A percentile compares a stretch with the other conserved stretches of the same genome.
Conservation (phyloP, 768 basidiomycete species). For the Lyophyllum decastes region DNA sequence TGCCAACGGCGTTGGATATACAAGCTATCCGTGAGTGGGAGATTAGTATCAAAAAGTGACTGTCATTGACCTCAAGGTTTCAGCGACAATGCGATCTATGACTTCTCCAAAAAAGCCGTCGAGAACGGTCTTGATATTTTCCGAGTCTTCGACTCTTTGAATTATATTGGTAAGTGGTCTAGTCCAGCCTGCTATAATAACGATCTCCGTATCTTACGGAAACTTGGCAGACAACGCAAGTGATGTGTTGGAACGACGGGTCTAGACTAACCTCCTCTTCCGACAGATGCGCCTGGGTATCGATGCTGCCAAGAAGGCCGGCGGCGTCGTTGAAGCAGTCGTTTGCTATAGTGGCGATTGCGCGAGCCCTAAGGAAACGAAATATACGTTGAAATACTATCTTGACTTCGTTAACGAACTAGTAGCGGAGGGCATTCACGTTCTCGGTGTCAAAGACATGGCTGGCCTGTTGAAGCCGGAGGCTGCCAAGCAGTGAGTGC, state of each 20-base stretch:
- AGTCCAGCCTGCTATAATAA: neutral
- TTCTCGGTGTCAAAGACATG: constrained; percentile 99
- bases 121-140: constrained; percentile 99
- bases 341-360: constrained; percentile 99
- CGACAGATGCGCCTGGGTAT: constrained; percentile 93
- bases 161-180: constrained; percentile 78
- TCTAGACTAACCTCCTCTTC: neutral
- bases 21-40: constrained; percentile 85
- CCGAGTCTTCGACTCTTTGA: constrained; percentile 98
- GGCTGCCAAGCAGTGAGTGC: constrained; percentile 81
- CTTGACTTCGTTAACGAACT: constrained; percentile 93
- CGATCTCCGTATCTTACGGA: neutral
- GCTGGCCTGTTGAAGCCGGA: constrained; percentile 95
- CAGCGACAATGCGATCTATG: constrained; percentile 98
- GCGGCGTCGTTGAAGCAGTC: constrained; percentile 96
- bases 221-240: constrained; percentile 66
- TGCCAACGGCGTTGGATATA: constrained; percentile 99
- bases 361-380: constrained; percentile 90
- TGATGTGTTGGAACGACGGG: constrained; percentile 4
- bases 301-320: constrained; percentile 99
- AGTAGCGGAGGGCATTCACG: constrained; percentile 92
- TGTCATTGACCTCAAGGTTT: neutral
- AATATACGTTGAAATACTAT: constrained; percentile 98
- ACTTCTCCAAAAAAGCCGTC: constrained; percentile 99
- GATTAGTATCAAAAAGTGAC: neutral